phyloP scores from a whole-genome alignment of 1,139 yeast species.

The Hyphopichia fennica region DNA sequence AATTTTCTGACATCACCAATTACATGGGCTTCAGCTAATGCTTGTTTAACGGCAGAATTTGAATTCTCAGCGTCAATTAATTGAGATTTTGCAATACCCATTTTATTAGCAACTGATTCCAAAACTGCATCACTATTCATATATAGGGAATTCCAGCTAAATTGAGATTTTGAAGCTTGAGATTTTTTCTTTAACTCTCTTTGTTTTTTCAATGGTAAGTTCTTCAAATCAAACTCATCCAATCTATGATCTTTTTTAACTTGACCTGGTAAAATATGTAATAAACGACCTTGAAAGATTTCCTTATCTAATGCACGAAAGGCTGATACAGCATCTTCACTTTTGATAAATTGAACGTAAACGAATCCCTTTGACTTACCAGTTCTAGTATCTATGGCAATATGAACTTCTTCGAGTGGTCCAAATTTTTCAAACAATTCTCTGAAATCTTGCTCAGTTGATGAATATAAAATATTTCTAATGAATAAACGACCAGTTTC shows the following conservation, averaged over 20 bases:
- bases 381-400: conserved; percentile 87
- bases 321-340: conserved; percentile 75
- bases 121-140: conserved; percentile 91
- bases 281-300: conserved; percentile 89
- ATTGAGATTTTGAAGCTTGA: conserved; percentile 81
- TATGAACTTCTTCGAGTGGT: conserved; percentile 73
- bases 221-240: conserved; percentile 87
- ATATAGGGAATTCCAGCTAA: conserved; percentile 92
- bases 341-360: conserved; percentile 67
- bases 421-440: conserved; percentile 60
- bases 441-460: conserved; percentile 77
- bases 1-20: conserved; percentile 87
- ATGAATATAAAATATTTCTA: conserved; percentile 79
- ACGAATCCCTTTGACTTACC: conserved; percentile 94
- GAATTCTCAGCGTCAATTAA: conserved; percentile 86
- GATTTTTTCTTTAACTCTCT: conserved; percentile 79
- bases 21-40: conserved; percentile 95
- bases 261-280: conserved; percentile 87
- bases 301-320: conserved; percentile 76
- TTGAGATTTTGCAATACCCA: conserved; percentile 82
- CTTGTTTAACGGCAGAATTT: conserved; percentile 93
- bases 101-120: conserved; percentile 80
- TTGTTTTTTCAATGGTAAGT: conserved; percentile 90
- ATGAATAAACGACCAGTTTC: conserved; percentile 82
- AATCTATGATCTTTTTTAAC: conserved; percentile 74